Evolutionary conservation across 2,329 filamentous ascomycete species (phyloP).

Genomic region (Pseudogymnoascus sp.): DNA sequence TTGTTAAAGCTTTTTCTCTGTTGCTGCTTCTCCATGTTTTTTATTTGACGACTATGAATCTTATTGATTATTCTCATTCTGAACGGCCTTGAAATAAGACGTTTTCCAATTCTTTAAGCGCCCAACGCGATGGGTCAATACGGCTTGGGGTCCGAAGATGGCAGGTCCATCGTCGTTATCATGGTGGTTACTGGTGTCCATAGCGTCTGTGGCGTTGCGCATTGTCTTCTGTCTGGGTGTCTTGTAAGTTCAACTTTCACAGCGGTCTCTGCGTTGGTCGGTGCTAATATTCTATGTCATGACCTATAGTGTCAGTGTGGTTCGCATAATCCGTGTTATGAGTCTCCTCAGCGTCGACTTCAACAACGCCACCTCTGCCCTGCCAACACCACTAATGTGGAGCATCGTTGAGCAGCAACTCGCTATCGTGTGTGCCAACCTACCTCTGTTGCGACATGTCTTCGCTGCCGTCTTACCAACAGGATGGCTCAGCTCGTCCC

Average conservation of each 20-base stretch:
- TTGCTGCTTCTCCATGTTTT: background rate
- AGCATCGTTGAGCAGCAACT: constrained; percentile 30
- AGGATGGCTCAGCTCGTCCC: background rate
- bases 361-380: constrained; percentile 15
- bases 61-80: background rate
- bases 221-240: constrained; percentile 29
- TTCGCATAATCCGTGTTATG: constrained; percentile 17
- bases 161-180: background rate
- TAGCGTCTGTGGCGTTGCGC: background rate
- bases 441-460: constrained; percentile 24
- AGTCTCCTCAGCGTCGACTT: constrained; percentile 22
- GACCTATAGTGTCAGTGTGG: background rate
- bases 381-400: constrained; percentile 23
- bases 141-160: background rate
- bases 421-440: constrained; percentile 31
- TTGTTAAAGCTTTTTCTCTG: background rate
- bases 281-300: background rate
- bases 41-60: background rate
- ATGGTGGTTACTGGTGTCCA: background rate
- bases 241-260: constrained; percentile 20
- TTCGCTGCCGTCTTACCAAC: constrained; percentile 6
- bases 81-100: background rate
- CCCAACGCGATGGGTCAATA: background rate
- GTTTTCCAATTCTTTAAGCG: background rate
- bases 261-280: background rate